Percentiles rank a stretch among this genome's conserved stretches.
These are phyloP conservation scores for Vitis labrusca DNA, from an alignment of 164 flowering plant genomes.

Conservation along the genomic window DNA sequence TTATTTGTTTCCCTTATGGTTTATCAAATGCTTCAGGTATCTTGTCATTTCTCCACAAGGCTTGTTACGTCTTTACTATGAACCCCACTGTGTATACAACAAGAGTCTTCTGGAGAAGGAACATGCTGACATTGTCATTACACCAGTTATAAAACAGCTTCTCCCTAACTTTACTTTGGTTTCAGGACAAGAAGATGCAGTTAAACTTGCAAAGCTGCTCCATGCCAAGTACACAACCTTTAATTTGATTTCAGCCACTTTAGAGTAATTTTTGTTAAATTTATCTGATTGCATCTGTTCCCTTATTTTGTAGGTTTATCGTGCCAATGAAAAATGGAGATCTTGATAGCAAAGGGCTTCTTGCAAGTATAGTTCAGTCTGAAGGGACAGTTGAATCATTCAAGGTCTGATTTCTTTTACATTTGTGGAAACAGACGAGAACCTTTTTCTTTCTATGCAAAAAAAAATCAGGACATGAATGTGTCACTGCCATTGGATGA, in stretches of 20 bases:
- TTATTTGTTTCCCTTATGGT: conserved; percentile 1
- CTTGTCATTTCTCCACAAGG: conserved; percentile 54
- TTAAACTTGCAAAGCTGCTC: conserved; percentile 74
- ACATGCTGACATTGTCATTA: conserved; percentile 77
- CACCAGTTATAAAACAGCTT: conserved; percentile 90
- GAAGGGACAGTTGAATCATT: conserved; percentile 85
- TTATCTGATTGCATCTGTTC: conserved; percentile 2
- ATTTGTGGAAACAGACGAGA: too few species aligned
- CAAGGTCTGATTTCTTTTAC: conserved; percentile 45
- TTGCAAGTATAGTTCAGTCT: conserved; percentile 48
- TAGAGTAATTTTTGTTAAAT: not conserved
- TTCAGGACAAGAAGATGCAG: conserved; percentile 97
- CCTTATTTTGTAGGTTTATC: conserved; percentile 50
- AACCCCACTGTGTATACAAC: conserved; percentile 90
- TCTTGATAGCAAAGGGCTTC: conserved; percentile 79
- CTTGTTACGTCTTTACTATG: conserved; percentile 70
- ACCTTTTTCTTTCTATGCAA: not conserved
- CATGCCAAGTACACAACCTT: conserved; percentile 57
- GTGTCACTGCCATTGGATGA: not conserved
- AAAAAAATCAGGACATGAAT: not conserved
- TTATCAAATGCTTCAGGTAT: conserved; percentile 46
- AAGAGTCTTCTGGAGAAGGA: conserved; percentile 48
- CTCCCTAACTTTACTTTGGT: conserved; percentile 80
- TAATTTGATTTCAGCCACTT: not conserved
- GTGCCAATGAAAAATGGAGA: conserved; percentile 95